A percentile compares a stretch with the other conserved stretches of the same genome.
Conservation (phyloP, 495 filamentous ascomycete species). For the Stereocaulon alpinum region DNA sequence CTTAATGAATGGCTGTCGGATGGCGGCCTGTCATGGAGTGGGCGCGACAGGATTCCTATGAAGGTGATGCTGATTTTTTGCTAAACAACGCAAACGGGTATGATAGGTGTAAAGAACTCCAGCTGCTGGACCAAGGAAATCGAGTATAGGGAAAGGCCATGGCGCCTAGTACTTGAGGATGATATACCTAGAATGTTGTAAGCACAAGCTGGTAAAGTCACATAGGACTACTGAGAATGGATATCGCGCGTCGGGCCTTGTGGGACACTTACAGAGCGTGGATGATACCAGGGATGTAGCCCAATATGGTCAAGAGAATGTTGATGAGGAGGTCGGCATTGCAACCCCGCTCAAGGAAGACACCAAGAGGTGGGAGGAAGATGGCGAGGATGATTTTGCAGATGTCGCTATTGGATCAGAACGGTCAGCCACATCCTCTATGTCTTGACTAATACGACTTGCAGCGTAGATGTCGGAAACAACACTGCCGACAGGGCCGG, state of each 20-base stretch:
- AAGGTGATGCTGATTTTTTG: not conserved
- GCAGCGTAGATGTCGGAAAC: not conserved
- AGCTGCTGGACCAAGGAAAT: not conserved
- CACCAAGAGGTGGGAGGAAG: slow-evolving; percentile 78
- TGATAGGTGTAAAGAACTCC: not conserved
- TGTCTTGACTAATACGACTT: not conserved
- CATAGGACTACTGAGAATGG: not conserved
- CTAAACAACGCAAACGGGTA: slow-evolving; percentile 8
- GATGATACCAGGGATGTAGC: slow-evolving; percentile 67
- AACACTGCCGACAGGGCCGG: not conserved
- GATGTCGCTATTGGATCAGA: slow-evolving; percentile 52
- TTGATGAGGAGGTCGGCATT: slow-evolving; percentile 77
- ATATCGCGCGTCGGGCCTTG: not conserved
- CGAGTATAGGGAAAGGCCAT: not conserved
- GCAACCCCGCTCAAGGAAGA: slow-evolving; percentile 85
- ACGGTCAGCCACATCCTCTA: not conserved
- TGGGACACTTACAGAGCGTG: slow-evolving; percentile 53
- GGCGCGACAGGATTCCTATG: not conserved
- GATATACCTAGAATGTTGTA: slow-evolving; percentile 36
- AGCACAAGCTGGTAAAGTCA: slow-evolving; percentile 4
- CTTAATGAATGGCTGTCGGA: not conserved
- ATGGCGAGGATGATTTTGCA: slow-evolving; percentile 86
- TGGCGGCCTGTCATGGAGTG: not conserved
- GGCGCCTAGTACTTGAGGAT: slow-evolving; percentile 43
- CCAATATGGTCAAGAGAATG: slow-evolving; percentile 74